Base-by-base conservation (phyloP, 2,329 filamentous ascomycete species). In the Diaporthe velutina region DNA sequence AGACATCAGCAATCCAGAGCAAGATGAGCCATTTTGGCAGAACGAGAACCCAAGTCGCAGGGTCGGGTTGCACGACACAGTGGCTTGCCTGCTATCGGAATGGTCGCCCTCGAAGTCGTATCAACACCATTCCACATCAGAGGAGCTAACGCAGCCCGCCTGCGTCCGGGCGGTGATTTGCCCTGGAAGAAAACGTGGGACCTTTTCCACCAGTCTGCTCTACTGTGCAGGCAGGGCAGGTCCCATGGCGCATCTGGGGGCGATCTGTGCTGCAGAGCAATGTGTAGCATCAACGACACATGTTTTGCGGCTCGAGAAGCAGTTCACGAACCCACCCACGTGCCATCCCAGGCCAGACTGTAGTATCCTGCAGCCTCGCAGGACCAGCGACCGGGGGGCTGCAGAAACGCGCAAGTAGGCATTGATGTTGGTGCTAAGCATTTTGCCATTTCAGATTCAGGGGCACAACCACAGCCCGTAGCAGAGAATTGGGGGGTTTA, bases 1-100 rank as follows among this genome's bases (percentile, higher is more conserved):
- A 68, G 64, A 68, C 64, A 68, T 7, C 48, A 68, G 48, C 64
- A 68, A 68, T 68, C 64, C 64, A 68, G 64, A 40, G 48, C 64
- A 68, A 40, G 48, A 68, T 68, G 64, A 54, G 64, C 64, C 64
- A 68, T 38, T 35, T 48, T 52, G 61, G 30, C 45, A 67, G 45
- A 38, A 52, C 45, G 45, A 66, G 40, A 48, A 64, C 33, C 60
- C 25, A 67, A 38, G 30, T 50, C 35, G 30, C 42, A 66, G 42
- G 30, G 22, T 13, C 45, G 30, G 30, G 61, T 67, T 19, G 45
- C 61, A 67, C 61, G 40, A 52, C 61, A 33, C 30, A 10, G 45
- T 67, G 61, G 61, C 61, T 28, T 67, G 40, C 25, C 28, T 33
- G 64, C 19, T 48, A 13, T 22, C 50, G 45, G 48, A 40, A 70